Percentiles rank a stretch among this genome's conserved stretches.
Conservation (phyloP, 306 rosid species). For the Inga laurina region DNA sequence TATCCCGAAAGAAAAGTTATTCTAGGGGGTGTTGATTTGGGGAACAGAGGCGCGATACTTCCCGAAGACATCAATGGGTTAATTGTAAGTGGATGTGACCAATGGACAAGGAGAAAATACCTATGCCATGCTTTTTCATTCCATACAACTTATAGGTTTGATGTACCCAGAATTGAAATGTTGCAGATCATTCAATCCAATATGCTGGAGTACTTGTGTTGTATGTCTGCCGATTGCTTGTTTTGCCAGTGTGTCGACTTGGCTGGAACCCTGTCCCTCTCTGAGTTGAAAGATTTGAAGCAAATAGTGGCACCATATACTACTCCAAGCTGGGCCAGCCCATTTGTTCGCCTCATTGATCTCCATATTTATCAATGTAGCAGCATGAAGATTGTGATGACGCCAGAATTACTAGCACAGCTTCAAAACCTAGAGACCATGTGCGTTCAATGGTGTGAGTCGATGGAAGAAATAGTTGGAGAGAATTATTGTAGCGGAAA, state of each 20-base stretch:
- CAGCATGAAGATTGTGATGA: no score
- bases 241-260: neutral
- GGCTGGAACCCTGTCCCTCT: neutral
- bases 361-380: no score
- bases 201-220: neutral
- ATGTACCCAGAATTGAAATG: neutral
- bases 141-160: no score
- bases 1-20: neutral
- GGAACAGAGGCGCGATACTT: neutral
- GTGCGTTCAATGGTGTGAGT: neutral
- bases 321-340: neutral
- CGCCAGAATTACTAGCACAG: no score
- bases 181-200: fast-evolving
- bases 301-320: neutral
- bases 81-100: neutral
- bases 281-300: neutral
- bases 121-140: neutral
- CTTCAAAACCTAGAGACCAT: no score
- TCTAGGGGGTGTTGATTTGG: neutral
- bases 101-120: neutral
- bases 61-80: constrained; percentile 11
- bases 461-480: constrained; percentile 10
- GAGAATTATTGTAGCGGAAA: neutral
- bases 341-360: neutral
- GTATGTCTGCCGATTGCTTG: neutral